Evolutionary conservation across 257 asterid species (phyloP), one percentile per base, ranked within the genome.

Genomic region (Nicotiana sylvestris): DNA sequence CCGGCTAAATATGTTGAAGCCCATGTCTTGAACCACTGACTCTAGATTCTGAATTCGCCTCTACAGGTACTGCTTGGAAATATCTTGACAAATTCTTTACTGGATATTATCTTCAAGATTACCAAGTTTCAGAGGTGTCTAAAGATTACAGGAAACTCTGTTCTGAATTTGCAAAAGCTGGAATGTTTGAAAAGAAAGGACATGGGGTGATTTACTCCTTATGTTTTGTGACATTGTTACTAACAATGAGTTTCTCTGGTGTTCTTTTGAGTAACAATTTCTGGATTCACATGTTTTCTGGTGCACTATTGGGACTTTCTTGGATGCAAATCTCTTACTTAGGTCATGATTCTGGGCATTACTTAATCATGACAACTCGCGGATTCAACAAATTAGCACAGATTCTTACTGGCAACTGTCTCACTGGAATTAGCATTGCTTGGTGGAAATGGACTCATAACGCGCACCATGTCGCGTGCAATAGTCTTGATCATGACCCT

Each of bases 371-470:
- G 99, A 13, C 86, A 8, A 87, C 72, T 9, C 85, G 81, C 0
- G 89, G 91, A 10, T 89, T 27, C 69, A 95, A 95, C 80, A 91
- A 90, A 82, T 5, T 92, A 0, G 92, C 91, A 0, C 99, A 95
- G 87, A 89, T 94, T 32, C 83, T 92, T 10, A 83, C 97, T 0
- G 99, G 99, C 0, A 95, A 95, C 82, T 95, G 98, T n/a, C 86
- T 95, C n/a, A 93, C 98, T 2, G 99, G 99, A 3, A 95, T 95
- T 80, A 95, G 99, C 86, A 95, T 95, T 67, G 99, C 98, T 4
- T 95, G 99, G 99, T 95, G 99, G 99, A 95, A 93, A 76, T 95
- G 98, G 99, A 95, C 98, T 0, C 99, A 95, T 77, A 95, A 95
- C 35, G 97, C 98, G 3, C 99, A 95, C 83, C 99, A 95, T 55